Evolutionary conservation across 306 rosid genomes (phyloP).

Genomic region (Astragalus membranaceus): DNA sequence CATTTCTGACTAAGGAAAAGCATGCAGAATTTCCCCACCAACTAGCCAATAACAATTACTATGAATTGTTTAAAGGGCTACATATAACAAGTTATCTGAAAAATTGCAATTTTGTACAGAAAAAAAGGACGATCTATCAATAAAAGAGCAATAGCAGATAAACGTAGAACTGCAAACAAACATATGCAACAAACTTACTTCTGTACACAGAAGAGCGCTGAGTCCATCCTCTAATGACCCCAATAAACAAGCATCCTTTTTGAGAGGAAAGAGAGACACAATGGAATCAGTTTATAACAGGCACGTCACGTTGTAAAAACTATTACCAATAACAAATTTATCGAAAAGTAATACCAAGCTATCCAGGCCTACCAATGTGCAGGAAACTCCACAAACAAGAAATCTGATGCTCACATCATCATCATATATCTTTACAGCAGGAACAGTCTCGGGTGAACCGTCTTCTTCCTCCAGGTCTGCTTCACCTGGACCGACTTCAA

Average conservation of each 20-base stretch:
- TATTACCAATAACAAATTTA: not conserved
- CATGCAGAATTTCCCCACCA: not conserved
- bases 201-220: slow-evolving; percentile 71
- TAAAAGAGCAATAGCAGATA: slow-evolving; percentile 15
- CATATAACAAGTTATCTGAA: not conserved
- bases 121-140: not conserved
- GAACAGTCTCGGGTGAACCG: slow-evolving; percentile 41
- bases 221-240: slow-evolving; percentile 93
- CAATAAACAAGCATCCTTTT: slow-evolving; percentile 64
- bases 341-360: slow-evolving; percentile 2
- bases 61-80: not conserved
- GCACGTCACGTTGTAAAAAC: not conserved
- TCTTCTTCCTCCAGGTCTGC: slow-evolving; percentile 60
- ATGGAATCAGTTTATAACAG: slow-evolving; percentile 13
- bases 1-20: not conserved
- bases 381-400: slow-evolving; percentile 78
- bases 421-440: slow-evolving; percentile 74
- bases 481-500: slow-evolving; percentile 51
- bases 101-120: not conserved
- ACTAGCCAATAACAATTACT: not conserved
- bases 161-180: slow-evolving; percentile 16
- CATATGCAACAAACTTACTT: slow-evolving; percentile 49
- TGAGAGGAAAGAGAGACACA: not conserved
- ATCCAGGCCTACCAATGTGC: slow-evolving; percentile 49
- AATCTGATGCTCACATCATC: slow-evolving; percentile 63